Evolutionary conservation across 2,329 filamentous ascomycete species (phyloP).

Genomic region (Pseudogymnoascus sp.): DNA sequence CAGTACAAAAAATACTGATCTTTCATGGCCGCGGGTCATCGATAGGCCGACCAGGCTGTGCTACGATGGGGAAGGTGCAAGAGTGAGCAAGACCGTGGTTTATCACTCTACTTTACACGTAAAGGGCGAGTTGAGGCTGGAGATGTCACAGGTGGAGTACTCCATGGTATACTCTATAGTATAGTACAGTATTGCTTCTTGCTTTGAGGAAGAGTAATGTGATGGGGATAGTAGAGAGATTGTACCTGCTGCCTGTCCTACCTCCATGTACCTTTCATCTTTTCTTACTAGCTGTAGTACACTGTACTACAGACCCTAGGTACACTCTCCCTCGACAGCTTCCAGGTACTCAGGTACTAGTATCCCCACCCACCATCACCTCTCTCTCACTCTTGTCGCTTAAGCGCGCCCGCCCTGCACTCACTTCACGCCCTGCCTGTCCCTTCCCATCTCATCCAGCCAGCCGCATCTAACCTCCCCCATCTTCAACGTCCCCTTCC

Average conservation of each 20-base stretch:
- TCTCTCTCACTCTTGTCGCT: not conserved
- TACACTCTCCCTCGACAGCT: not conserved
- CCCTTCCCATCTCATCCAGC: not conserved
- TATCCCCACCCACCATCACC: not conserved
- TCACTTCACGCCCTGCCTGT: not conserved
- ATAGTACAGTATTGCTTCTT: not conserved
- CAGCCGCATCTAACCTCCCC: slow-evolving; percentile 1
- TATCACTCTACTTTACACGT: not conserved
- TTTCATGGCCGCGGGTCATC: not conserved
- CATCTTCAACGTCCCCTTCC: not conserved
- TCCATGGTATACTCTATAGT: not conserved
- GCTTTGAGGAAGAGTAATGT: not conserved
- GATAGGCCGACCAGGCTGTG: not conserved
- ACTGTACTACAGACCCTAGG: not conserved
- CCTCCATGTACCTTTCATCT: not conserved
- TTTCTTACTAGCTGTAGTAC: not conserved
- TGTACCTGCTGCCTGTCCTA: not conserved
- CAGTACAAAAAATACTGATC: not conserved
- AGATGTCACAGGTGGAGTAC: not conserved
- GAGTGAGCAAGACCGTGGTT: not conserved
- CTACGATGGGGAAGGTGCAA: not conserved
- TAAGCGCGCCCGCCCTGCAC: not conserved
- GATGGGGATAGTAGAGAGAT: not conserved
- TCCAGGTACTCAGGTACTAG: not conserved
- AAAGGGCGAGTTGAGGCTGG: not conserved